These are phyloP conservation scores for Plasmodium gallinaceum DNA, from an alignment of 169 alveolate genomes.

Conservation along the genomic window DNA sequence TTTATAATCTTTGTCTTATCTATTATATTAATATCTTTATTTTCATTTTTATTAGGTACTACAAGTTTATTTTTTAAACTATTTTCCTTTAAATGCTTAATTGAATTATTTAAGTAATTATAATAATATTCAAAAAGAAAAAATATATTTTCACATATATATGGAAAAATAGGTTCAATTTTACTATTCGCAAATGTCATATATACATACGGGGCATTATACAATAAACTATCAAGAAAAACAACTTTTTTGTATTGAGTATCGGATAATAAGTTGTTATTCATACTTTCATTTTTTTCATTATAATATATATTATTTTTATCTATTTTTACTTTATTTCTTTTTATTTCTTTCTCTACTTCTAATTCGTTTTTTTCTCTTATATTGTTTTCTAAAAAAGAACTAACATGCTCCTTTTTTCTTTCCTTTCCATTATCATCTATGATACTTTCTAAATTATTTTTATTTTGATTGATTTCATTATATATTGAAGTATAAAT, in stretches of 20 bases:
- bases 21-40: background rate
- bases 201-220: slow-evolving; percentile 25
- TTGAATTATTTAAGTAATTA: slow-evolving; percentile 15
- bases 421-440: background rate
- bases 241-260: background rate
- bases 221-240: background rate
- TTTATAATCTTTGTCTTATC: background rate
- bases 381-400: background rate
- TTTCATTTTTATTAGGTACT: background rate
- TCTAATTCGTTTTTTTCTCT: no score
- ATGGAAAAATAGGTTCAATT: slow-evolving; percentile 63
- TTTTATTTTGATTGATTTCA: no score
- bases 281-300: background rate
- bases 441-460: background rate
- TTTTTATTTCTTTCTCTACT: background rate
- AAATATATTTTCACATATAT: slow-evolving; percentile 34
- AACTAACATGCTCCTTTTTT: background rate
- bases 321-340: background rate
- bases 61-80: background rate
- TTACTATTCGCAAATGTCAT: slow-evolving; percentile 54
- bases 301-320: background rate
- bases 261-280: background rate
- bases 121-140: slow-evolving; percentile 64
- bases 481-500: background rate
- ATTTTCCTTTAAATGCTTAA: background rate